Conservation (phyloP, 345 rosid species). For the Physaria fendleri region DNA sequence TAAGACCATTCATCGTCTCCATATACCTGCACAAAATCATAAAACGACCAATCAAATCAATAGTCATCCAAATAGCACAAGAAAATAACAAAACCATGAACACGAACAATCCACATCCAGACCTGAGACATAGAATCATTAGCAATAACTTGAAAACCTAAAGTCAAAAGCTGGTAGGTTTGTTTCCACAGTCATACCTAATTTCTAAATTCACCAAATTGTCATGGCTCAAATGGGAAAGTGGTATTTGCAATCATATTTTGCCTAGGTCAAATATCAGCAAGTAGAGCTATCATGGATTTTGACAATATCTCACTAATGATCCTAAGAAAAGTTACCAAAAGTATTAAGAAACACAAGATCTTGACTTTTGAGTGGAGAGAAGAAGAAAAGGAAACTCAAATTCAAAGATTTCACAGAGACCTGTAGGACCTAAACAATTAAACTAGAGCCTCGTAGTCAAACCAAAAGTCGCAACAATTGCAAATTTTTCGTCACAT, state of each 20-base stretch:
- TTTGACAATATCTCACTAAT: not conserved
- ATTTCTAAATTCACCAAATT: not conserved
- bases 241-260: not conserved
- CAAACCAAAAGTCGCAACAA: not conserved
- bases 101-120: not conserved
- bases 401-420: conserved; percentile 4
- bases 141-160: not conserved
- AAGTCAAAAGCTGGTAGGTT: not conserved
- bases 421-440: not conserved
- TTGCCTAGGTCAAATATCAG: conserved; percentile 8
- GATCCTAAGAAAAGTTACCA: not conserved
- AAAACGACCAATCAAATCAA: not conserved
- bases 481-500: not conserved
- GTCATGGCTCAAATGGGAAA: not conserved
- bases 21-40: conserved; percentile 44
- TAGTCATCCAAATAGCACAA: not conserved
- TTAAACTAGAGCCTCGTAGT: not conserved
- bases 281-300: not conserved
- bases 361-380: not conserved
- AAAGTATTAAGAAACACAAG: not conserved
- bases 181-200: not conserved
- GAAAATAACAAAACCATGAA: not conserved
- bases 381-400: not conserved
- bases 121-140: not conserved
- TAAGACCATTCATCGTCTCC: conserved; percentile 96